Base-by-base conservation (phyloP, 1,284 basidiomycete species). In the Rhodotorula sp. region DNA sequence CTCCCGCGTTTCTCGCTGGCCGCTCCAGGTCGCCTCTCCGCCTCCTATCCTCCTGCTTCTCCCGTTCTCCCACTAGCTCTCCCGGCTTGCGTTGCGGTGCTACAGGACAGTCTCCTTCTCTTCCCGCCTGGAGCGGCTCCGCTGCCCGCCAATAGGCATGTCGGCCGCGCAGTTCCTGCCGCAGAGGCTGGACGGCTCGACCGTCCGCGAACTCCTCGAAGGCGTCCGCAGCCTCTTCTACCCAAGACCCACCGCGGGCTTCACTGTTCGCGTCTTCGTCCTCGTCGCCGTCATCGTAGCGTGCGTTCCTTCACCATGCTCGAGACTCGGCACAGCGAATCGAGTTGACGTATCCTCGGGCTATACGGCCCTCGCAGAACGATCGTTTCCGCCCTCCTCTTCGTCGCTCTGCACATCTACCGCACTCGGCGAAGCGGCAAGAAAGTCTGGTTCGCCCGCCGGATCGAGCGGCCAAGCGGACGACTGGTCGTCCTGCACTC, bases 401-500 rank as follows among this genome's bases (percentile, higher is more conserved):
- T 49, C 30, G 13, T 36, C 30, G 47, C 19, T 17, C 11, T 47
- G 17, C 27, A 47, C 27, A 29, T 59, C 27, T 29, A 62, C 4
- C 22, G 51, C 10, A 30, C 53, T 2, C 20, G 46, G 11, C 34
- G 39, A 20, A 46, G n/a, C 39, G 39, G 39, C 39, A 44, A 44
- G 24, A 48, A 53, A 30, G 4, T 62, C 30, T 63, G 53, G 62
- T 24, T 56, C 17, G 17, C 20, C 2, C 44, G 62, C 6, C 32
- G 27, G 17, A 47, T 63, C 30, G 60, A 62, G 39, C 60, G 60
- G 2, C 60, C 60, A 0, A 62, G 60, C 29, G 62, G 62, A 0
- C 15, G 62, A 6, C 56, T 63, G 27, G 11, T 63, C 24, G 62
- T 63, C 27, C 32, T 63, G 32, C 56, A 63, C 54, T 63, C 52